Percentiles rank a stretch among this genome's conserved stretches.
Conservation (phyloP, 176 grass and related monocot genomes). For the Saccharum spontaneum region DNA sequence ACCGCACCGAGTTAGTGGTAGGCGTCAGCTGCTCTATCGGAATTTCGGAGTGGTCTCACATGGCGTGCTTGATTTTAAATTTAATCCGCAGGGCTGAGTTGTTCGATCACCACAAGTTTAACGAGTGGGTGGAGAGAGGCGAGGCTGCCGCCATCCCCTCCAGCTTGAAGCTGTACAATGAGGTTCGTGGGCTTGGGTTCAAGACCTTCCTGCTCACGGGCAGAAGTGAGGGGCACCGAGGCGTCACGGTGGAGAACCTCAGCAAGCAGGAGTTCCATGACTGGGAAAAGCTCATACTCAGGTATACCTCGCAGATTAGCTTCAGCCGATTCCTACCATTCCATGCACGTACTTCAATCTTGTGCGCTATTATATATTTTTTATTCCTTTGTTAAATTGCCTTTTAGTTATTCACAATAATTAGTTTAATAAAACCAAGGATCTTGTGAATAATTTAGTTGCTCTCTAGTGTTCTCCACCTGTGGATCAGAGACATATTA, state of each 20-base stretch:
- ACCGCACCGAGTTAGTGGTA: not conserved
- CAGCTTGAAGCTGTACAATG: constrained; percentile 63
- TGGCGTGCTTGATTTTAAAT: not conserved
- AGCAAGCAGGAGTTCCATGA: constrained; percentile 57
- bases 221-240: constrained; percentile 51
- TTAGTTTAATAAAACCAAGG: too few relatives aligned
- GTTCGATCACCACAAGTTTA: constrained; percentile 59
- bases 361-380: not conserved
- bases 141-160: constrained; percentile 66
- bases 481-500: not conserved
- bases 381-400: too few relatives aligned
- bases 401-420: too few relatives aligned
- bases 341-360: not conserved
- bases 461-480: not conserved
- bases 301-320: constrained; percentile 37
- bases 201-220: constrained; percentile 75
- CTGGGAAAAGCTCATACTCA: constrained; percentile 77
- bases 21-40: not conserved
- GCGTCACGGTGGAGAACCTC: constrained; percentile 60
- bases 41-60: not conserved
- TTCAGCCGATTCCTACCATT: not conserved
- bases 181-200: constrained; percentile 58
- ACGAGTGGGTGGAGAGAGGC: constrained; percentile 71
- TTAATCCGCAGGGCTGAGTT: constrained; percentile 38
- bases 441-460: not conserved